Percentiles rank a stretch among this genome's conserved stretches.
Evolutionary conservation across 129 eudicot species (phyloP).

Genomic region (Centaurea solstitialis): DNA sequence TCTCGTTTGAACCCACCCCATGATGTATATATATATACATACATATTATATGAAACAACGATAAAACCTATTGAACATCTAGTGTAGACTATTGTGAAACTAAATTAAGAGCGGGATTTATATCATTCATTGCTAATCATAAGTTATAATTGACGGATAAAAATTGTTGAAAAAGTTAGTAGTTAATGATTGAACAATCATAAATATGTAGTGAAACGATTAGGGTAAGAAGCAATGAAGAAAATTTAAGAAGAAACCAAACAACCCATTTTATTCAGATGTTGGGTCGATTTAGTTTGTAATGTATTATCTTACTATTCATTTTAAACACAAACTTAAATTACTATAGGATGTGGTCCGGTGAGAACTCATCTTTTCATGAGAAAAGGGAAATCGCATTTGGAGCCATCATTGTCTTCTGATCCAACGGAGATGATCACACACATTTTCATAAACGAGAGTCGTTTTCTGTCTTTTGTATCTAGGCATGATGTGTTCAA

Average conservation of each 20-base stretch:
- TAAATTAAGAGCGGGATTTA: not conserved
- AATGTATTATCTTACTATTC: no score
- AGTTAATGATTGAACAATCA: not conserved
- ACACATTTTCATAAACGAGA: no score
- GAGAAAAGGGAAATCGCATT: no score
- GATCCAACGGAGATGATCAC: no score
- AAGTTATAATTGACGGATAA: not conserved
- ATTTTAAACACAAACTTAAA: not conserved
- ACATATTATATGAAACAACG: no score
- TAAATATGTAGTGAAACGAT: not conserved
- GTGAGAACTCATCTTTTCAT: not conserved
- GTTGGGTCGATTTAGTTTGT: not conserved
- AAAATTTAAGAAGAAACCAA: not conserved
- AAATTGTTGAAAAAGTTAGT: not conserved
- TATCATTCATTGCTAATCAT: not conserved
- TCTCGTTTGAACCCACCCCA: no score
- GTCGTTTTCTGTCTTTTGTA: no score
- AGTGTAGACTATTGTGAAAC: no score
- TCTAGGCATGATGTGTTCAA: no score
- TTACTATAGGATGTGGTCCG: not conserved
- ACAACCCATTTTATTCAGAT: not conserved
- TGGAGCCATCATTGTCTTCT: no score
- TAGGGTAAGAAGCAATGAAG: not conserved
- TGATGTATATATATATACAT: no score
- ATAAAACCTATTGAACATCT: no score